Evolutionary conservation across 2,329 filamentous ascomycete species (phyloP).

Genomic region (Sporothrix brasiliensis): DNA sequence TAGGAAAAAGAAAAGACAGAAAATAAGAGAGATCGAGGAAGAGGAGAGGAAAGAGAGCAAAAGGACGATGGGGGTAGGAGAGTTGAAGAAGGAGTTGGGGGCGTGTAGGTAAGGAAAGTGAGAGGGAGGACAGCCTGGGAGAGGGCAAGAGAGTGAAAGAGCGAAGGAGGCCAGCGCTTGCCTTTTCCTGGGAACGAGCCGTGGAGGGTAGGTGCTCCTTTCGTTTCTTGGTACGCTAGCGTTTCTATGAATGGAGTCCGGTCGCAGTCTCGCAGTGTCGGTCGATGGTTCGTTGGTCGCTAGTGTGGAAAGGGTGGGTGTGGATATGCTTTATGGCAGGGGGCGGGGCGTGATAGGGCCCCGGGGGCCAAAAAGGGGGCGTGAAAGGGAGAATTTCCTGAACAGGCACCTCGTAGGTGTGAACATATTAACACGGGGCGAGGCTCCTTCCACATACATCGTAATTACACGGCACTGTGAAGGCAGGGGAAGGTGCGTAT

Average conservation of each 20-base stretch:
- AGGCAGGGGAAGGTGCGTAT: background rate
- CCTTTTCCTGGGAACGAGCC: conserved; percentile 22
- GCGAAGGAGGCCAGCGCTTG: conserved; percentile 10
- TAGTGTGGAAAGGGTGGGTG: conserved; percentile 20
- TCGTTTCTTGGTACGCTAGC: conserved; percentile 24
- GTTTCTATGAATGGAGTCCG: conserved; percentile 24
- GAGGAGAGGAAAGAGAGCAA: background rate
- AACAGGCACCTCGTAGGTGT: background rate
- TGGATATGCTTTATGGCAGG: background rate
- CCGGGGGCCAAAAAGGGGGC: conserved; percentile 13
- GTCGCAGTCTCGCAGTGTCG: conserved; percentile 19
- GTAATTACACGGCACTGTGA: background rate
- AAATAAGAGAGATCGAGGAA: background rate
- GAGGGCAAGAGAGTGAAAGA: conserved; percentile 1
- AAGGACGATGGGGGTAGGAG: background rate
- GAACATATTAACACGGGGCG: background rate
- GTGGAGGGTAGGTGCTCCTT: conserved; percentile 1
- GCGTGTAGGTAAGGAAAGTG: conserved; percentile 24
- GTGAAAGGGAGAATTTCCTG: background rate
- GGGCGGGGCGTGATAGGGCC: conserved; percentile 19
- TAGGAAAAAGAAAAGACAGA: background rate
- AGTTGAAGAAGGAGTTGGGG: conserved; percentile 24
- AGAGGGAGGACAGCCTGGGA: background rate
- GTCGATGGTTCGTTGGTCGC: conserved; percentile 3
- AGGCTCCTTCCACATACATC: background rate